phyloP scores from a whole-genome alignment of 306 rosid genomes.

The Quercus parvula region DNA sequence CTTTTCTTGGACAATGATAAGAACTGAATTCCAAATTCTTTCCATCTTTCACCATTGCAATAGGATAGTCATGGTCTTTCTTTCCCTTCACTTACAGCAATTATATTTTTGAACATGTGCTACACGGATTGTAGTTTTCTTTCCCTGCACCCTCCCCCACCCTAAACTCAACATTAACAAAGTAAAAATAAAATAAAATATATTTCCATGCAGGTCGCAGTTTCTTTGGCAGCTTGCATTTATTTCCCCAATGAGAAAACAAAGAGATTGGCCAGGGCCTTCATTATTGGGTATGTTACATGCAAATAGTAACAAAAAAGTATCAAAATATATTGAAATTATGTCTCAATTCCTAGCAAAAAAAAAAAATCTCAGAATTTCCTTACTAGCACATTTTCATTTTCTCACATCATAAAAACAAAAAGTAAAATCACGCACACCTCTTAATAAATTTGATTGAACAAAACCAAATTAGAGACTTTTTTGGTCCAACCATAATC shows the following conservation, averaged over 20 bases:
- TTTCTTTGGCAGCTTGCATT: constrained; percentile 93
- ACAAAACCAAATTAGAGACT: too few relatives aligned
- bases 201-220: constrained; percentile 64
- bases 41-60: neutral
- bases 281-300: constrained; percentile 60
- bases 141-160: neutral
- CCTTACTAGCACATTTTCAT: too few relatives aligned
- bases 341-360: too few relatives aligned
- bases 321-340: neutral
- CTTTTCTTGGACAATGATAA: neutral
- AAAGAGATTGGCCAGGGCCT: constrained; percentile 84
- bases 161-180: neutral
- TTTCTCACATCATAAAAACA: too few relatives aligned
- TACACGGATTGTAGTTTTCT: neutral
- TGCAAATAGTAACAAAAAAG: neutral
- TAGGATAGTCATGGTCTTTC: neutral
- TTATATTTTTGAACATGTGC: neutral
- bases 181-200: neutral
- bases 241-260: constrained; percentile 94
- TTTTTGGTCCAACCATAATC: too few relatives aligned
- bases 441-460: too few relatives aligned
- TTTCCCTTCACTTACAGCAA: neutral
- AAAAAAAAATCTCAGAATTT: too few relatives aligned
- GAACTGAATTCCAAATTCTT: neutral
- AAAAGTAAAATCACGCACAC: too few relatives aligned